Evolutionary conservation across 352 stramenopile genomes (phyloP).

Genomic region (Phytopythium aichiense): DNA sequence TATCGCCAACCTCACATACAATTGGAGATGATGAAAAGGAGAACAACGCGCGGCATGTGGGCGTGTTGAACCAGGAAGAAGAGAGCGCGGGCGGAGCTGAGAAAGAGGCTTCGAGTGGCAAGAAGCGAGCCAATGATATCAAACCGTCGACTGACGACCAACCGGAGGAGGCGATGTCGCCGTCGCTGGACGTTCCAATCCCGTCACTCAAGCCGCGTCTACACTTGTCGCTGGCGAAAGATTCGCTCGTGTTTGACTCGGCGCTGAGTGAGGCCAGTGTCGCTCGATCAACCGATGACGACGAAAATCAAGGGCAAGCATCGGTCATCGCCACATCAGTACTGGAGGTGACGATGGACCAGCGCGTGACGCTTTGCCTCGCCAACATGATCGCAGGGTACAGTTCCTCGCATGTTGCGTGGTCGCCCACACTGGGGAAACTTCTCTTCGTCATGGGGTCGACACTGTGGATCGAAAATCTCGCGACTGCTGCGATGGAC

Average conservation of each 20-base stretch:
- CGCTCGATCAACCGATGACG: not conserved
- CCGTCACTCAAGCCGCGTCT: conserved; percentile 32
- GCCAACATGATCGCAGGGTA: conserved; percentile 12
- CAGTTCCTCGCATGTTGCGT: conserved; percentile 17
- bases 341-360: not conserved
- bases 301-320: not conserved
- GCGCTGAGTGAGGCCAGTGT: not conserved
- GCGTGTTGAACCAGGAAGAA: not conserved
- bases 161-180: conserved; percentile 11
- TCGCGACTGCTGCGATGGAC: conserved; percentile 7
- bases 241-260: conserved; percentile 20
- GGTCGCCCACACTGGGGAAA: conserved; percentile 29
- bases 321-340: not conserved
- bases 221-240: conserved; percentile 25
- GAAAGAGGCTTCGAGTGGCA: not conserved
- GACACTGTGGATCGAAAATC: conserved; percentile 30
- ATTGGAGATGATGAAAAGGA: not conserved
- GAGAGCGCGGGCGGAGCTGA: not conserved
- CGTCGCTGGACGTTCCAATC: conserved; percentile 11
- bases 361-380: not conserved
- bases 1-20: not conserved
- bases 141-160: not conserved
- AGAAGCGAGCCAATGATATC: not conserved
- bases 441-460: conserved; percentile 20
- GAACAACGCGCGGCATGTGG: not conserved